Conservation (phyloP, 768 basidiomycete species). For the Tylopilus vinaceipallidus region DNA sequence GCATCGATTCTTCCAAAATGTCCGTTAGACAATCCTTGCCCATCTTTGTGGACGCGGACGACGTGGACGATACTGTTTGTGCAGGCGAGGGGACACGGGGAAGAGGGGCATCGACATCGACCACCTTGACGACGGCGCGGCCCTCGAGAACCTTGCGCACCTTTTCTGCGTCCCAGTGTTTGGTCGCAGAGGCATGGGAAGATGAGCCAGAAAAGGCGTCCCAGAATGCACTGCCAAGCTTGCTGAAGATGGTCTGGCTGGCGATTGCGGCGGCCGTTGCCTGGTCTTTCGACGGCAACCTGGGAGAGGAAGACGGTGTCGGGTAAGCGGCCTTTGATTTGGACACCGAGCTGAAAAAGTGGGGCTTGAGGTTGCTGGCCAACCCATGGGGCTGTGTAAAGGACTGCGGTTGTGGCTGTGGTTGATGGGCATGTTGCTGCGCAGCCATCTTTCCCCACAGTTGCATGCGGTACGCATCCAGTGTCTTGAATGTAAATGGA, state of each 20-base stretch:
- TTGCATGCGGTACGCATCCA: conserved; percentile 89
- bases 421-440: conserved; percentile 50
- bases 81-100: neutral
- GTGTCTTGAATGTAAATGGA: conserved; percentile 82
- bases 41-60: conserved; percentile 12
- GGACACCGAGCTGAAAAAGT: conserved; percentile 26
- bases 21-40: conserved; percentile 34
- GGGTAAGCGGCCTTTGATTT: conserved; percentile 32
- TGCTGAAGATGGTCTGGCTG: conserved; percentile 69
- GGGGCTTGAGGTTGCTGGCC: conserved; percentile 41
- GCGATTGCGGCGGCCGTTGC: conserved; percentile 60
- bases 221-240: conserved; percentile 80
- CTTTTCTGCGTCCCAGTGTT: conserved; percentile 70
- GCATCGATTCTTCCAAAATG: conserved; percentile 67
- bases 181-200: conserved; percentile 22
- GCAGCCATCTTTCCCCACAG: conserved; percentile 89
- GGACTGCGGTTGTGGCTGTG: conserved; percentile 32
- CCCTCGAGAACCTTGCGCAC: conserved; percentile 80
- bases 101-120: conserved; percentile 59
- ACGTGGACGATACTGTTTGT: neutral
- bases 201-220: conserved; percentile 74
- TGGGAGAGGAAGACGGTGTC: conserved; percentile 43
- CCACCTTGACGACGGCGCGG: conserved; percentile 73
- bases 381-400: conserved; percentile 35
- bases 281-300: conserved; percentile 32